These are phyloP conservation scores for Amanita muscaria DNA, from an alignment of 768 basidiomycete species.

Conservation along the genomic window DNA sequence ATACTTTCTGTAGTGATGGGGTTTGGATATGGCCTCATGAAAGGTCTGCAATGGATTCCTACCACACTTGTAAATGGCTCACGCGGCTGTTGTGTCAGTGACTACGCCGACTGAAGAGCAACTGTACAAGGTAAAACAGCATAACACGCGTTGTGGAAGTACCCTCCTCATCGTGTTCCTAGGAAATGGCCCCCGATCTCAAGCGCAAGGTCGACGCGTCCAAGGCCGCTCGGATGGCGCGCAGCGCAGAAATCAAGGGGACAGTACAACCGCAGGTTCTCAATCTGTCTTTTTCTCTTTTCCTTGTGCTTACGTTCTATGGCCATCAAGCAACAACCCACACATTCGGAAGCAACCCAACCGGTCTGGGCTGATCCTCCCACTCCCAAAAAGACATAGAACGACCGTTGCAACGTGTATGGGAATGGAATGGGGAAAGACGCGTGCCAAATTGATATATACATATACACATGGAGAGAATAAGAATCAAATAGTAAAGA, in stretches of 20 bases:
- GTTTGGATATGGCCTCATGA: conserved; percentile 52
- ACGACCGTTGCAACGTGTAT: not conserved
- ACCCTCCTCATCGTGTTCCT: conserved; percentile 7
- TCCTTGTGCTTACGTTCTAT: too few species aligned
- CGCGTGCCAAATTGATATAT: conserved; percentile 7
- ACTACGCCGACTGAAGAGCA: conserved; percentile 47
- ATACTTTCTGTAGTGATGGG: conserved; percentile 35
- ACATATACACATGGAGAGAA: conserved; percentile 5
- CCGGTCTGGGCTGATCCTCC: conserved; percentile 25
- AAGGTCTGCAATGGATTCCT: conserved; percentile 37
- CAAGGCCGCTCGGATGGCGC: conserved; percentile 40
- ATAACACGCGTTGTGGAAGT: too few species aligned
- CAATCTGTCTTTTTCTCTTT: conserved; percentile 7
- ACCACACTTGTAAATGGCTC: too few species aligned
- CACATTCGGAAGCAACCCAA: conserved; percentile 19
- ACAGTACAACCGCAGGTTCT: conserved; percentile 46
- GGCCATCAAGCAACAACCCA: too few species aligned
- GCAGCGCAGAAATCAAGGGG: conserved; percentile 46
- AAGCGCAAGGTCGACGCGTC: conserved; percentile 54
- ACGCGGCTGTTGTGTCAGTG: too few species aligned
- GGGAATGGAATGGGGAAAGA: not conserved
- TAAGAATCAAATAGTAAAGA: not conserved
- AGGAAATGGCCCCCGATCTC: conserved; percentile 61
- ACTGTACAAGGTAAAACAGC: conserved; percentile 39
- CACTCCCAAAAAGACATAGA: not conserved